Percentiles rank a stretch among this genome's conserved stretches.
Conservation (phyloP, 768 basidiomycete genomes). For the Filobasidium wieringae region DNA sequence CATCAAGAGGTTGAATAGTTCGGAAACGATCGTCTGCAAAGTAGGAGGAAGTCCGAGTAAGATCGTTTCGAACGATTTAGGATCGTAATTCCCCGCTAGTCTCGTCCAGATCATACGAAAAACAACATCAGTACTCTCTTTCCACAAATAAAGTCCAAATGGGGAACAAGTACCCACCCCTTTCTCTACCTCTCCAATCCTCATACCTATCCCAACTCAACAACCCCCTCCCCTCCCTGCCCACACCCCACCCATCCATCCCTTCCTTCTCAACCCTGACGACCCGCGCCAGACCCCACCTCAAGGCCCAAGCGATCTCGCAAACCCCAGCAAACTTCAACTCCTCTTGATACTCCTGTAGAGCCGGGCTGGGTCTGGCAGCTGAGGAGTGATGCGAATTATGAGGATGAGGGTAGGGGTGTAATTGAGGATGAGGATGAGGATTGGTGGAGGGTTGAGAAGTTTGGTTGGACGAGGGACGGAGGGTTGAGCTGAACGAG, state of each 20-base stretch:
- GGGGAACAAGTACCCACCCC: slow-evolving; percentile 44
- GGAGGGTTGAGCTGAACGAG: slow-evolving; percentile 51
- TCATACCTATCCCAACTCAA: slow-evolving; percentile 74
- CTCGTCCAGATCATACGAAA: neutral
- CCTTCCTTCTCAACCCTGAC: slow-evolving; percentile 53
- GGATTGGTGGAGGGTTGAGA: too few species aligned
- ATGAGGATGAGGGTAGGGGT: too few species aligned
- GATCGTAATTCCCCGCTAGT: neutral
- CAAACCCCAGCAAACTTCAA: slow-evolving; percentile 71
- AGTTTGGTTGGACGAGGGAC: slow-evolving; percentile 10
- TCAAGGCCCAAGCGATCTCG: slow-evolving; percentile 78
- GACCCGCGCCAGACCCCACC: slow-evolving; percentile 80
- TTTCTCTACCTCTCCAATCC: slow-evolving; percentile 70
- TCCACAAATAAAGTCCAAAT: neutral
- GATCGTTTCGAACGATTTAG: slow-evolving; percentile 39
- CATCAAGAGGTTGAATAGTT: slow-evolving; percentile 66
- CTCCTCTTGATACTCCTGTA: slow-evolving; percentile 44
- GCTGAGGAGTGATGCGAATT: too few species aligned
- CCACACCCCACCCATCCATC: slow-evolving; percentile 8
- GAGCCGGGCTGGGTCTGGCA: too few species aligned
- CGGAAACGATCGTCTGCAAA: slow-evolving; percentile 27
- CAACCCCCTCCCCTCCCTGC: slow-evolving; percentile 53
- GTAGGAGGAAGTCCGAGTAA: slow-evolving; percentile 37
- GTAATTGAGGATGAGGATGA: neutral
- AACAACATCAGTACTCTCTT: neutral